phyloP scores from a whole-genome alignment of 1,284 basidiomycete genomes.

The Abortiporus biennis region DNA sequence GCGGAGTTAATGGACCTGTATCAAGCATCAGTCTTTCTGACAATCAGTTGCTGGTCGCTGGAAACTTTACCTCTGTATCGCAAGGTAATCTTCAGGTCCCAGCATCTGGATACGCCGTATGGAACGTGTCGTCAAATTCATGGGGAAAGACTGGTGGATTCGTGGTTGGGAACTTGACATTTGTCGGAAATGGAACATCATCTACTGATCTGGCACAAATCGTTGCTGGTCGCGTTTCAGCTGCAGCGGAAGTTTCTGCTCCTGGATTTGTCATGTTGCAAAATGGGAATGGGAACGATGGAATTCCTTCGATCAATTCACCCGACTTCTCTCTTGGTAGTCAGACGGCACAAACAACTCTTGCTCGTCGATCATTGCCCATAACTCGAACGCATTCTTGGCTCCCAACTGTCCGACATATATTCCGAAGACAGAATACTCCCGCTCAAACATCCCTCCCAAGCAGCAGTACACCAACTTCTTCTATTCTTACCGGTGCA shows the following conservation, averaged over 20 bases:
- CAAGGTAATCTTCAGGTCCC: conserved; percentile 31
- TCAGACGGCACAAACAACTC: conserved; percentile 19
- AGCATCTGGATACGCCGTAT: conserved; percentile 72
- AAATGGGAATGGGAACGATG: conserved; percentile 41
- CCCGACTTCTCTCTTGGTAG: conserved; percentile 48
- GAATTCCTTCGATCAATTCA: conserved; percentile 52
- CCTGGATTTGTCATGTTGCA: conserved; percentile 67
- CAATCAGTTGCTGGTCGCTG: conserved; percentile 59
- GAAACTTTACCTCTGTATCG: conserved; percentile 60
- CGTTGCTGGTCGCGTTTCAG: conserved; percentile 57
- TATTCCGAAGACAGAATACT: conserved; percentile 44
- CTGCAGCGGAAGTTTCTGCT: conserved; percentile 57
- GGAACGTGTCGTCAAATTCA: conserved; percentile 54
- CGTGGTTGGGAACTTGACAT: conserved; percentile 67
- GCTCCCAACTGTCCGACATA: conserved; percentile 42
- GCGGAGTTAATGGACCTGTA: conserved; percentile 78
- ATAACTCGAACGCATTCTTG: conserved; percentile 41
- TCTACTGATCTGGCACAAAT: conserved; percentile 40
- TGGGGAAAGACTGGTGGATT: conserved; percentile 78
- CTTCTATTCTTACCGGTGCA: conserved; percentile 78
- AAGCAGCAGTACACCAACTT: conserved; percentile 44
- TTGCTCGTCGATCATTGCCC: conserved; percentile 28
- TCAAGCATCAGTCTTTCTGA: conserved; percentile 48
- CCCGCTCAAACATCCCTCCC: conserved; percentile 46
- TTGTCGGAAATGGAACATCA: conserved; percentile 58